Conservation (phyloP, 2,329 filamentous ascomycete genomes). For the Xylariaceae sp. region DNA sequence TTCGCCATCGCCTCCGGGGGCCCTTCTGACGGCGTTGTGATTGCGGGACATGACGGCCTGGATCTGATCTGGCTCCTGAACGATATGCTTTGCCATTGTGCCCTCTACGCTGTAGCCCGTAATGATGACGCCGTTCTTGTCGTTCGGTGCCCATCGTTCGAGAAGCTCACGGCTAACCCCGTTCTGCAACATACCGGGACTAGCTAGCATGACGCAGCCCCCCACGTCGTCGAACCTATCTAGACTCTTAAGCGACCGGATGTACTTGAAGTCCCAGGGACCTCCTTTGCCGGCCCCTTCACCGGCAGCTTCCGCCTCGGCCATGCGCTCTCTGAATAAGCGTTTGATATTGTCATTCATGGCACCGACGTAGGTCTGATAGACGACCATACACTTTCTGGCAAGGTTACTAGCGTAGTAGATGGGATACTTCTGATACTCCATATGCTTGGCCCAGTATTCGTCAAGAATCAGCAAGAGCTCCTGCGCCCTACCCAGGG, state of each 20-base stretch:
- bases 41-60: slow-evolving; percentile 84
- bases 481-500: slow-evolving; percentile 88
- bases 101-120: slow-evolving; percentile 98
- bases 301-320: slow-evolving; percentile 76
- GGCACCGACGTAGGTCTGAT: slow-evolving; percentile 94
- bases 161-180: slow-evolving; percentile 89
- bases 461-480: slow-evolving; percentile 91
- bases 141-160: slow-evolving; percentile 92
- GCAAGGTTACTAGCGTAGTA: slow-evolving; percentile 97
- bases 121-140: slow-evolving; percentile 97
- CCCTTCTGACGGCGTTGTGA: slow-evolving; percentile 57
- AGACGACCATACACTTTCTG: slow-evolving; percentile 95
- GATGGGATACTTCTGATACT: slow-evolving; percentile 86
- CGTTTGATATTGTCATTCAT: slow-evolving; percentile 99
- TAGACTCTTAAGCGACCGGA: slow-evolving; percentile 84
- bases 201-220: slow-evolving; percentile 93
- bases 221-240: slow-evolving; percentile 96
- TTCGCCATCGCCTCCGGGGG: slow-evolving; percentile 65
- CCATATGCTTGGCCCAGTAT: slow-evolving; percentile 86
- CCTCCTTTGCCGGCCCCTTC: slow-evolving; percentile 71
- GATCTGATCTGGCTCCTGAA: slow-evolving; percentile 92
- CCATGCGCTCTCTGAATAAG: slow-evolving; percentile 88
- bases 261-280: slow-evolving; percentile 95
- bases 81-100: slow-evolving; percentile 94
- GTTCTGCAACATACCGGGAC: slow-evolving; percentile 96